Evolutionary conservation across 805 yeast genomes (phyloP).

Genomic region (Torulaspora microellipsoides): DNA sequence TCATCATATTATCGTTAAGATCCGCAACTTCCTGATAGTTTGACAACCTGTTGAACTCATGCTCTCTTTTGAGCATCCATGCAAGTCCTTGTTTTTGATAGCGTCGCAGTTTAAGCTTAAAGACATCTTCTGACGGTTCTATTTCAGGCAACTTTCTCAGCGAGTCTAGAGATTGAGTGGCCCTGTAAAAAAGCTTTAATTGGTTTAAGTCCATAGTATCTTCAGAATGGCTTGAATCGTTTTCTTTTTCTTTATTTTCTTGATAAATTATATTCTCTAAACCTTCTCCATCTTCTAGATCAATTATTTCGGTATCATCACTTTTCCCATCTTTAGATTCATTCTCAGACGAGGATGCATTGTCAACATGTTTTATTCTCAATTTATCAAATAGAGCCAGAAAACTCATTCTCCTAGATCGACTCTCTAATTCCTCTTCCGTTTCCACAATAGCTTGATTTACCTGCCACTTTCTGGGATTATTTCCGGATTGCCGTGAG

Average conservation of each 20-base stretch:
- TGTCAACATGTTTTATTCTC: slow-evolving; percentile 23
- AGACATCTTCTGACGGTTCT: slow-evolving; percentile 45
- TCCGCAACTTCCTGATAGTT: slow-evolving; percentile 29
- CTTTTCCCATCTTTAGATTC: slow-evolving; percentile 8
- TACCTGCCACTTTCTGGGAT: slow-evolving; percentile 18
- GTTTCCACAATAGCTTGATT: slow-evolving; percentile 41
- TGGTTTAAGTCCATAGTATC: slow-evolving; percentile 63
- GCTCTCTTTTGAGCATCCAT: slow-evolving; percentile 85
- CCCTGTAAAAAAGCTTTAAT: slow-evolving; percentile 64
- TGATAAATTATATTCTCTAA: slow-evolving; percentile 13
- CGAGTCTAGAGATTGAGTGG: slow-evolving; percentile 61
- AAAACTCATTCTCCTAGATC: slow-evolving; percentile 54
- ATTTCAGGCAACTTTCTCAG: slow-evolving; percentile 58
- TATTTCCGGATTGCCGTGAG: background rate
- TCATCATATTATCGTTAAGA: slow-evolving; percentile 51
- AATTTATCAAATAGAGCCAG: slow-evolving; percentile 52
- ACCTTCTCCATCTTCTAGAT: slow-evolving; percentile 36
- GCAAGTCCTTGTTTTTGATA: slow-evolving; percentile 83
- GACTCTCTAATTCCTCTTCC: slow-evolving; percentile 45
- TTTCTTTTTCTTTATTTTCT: slow-evolving; percentile 6
- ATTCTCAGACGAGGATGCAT: slow-evolving; percentile 6
- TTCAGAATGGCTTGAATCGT: slow-evolving; percentile 22
- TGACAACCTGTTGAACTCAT: slow-evolving; percentile 42
- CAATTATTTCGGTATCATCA: slow-evolving; percentile 31
- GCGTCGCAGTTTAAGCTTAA: slow-evolving; percentile 56